Conservation (phyloP, 768 basidiomycete genomes). For the Hirschioporus abietinus region DNA sequence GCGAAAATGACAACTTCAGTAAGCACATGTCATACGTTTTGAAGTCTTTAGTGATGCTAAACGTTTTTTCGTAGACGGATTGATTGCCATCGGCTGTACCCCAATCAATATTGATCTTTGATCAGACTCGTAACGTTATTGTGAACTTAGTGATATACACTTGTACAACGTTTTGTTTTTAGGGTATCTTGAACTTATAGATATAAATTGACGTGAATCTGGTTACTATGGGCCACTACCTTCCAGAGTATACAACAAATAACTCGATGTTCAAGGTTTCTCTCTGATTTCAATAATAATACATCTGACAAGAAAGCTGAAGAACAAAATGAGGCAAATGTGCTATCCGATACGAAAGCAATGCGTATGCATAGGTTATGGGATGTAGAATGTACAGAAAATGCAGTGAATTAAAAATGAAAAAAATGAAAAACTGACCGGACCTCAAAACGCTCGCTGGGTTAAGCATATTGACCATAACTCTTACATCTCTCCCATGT, state of each 20-base stretch:
- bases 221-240: too few relatives aligned
- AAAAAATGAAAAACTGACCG: neutral
- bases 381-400: neutral
- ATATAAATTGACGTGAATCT: neutral
- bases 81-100: conserved; percentile 1
- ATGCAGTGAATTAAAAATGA: neutral
- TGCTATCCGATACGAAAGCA: neutral
- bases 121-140: neutral
- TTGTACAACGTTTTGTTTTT: too few relatives aligned
- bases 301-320: neutral
- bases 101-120: neutral
- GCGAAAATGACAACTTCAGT: conserved; percentile 5
- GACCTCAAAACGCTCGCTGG: too few relatives aligned
- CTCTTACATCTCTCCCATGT: neutral
- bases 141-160: too few relatives aligned
- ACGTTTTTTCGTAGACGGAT: neutral
- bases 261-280: neutral
- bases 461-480: neutral
- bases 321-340: neutral
- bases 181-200: too few relatives aligned
- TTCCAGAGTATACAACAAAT: neutral
- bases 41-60: neutral
- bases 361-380: neutral
- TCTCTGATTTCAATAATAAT: neutral
- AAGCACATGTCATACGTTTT: neutral